Evolutionary conservation across 805 yeast genomes (phyloP).

Genomic region (Candida golubevii): DNA sequence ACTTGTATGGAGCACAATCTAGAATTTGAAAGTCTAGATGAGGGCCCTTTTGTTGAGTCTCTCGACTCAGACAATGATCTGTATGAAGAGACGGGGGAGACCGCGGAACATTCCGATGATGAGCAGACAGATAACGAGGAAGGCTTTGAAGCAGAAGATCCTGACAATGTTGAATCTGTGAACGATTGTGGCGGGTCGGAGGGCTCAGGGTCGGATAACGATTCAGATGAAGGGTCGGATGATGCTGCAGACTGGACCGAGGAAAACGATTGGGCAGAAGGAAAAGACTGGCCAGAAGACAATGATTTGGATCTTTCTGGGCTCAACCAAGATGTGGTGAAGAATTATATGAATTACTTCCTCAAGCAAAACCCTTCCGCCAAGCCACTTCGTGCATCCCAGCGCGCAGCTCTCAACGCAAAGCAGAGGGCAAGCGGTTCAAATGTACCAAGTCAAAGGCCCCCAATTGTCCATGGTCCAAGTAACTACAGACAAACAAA

Average conservation of each 20-base stretch:
- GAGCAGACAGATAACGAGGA: background rate
- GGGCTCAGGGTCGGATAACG: background rate
- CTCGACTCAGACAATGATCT: background rate
- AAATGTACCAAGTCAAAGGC: conserved; percentile 1
- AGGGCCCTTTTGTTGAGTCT: background rate
- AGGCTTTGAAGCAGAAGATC: conserved; percentile 1
- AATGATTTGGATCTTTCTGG: conserved; percentile 2
- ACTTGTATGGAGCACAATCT: conserved; percentile 40
- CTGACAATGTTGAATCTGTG: background rate
- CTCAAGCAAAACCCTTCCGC: conserved; percentile 6
- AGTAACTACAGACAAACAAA: conserved; percentile 1
- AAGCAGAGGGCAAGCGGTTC: background rate
- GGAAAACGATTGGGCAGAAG: conserved; percentile 3
- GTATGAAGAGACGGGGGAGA: background rate
- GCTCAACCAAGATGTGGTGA: conserved; percentile 8
- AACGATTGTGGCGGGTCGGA: background rate
- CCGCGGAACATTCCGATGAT: background rate
- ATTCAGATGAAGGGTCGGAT: background rate
- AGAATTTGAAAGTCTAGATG: background rate
- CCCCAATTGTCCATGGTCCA: conserved; percentile 6
- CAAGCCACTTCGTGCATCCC: background rate
- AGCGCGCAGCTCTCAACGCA: background rate
- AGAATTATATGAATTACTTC: conserved; percentile 10
- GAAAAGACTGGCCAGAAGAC: conserved; percentile 3
- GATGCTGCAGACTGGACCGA: conserved; percentile 4